Base-by-base conservation (phyloP, 306 rosid genomes). In the Trichosanthes cucumerina region DNA sequence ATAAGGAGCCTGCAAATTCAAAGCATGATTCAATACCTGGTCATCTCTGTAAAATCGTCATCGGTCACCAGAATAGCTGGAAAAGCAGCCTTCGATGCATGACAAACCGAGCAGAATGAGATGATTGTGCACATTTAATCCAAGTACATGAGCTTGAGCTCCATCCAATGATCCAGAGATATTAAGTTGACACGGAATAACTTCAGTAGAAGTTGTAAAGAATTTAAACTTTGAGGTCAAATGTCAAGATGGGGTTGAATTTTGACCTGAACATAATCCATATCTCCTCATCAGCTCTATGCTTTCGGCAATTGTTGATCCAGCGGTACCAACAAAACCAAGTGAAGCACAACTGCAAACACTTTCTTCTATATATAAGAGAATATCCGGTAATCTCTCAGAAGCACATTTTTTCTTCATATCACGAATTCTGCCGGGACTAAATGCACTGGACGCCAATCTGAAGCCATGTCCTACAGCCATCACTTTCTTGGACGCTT, bases 301-400 rank as follows among this genome's bases (percentile, higher is more conserved):
- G 68, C 93, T 88, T 62, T 89, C 92, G 1, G 97, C 90, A 81
- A 94, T 90, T 23, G 98, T 92, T 71, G 97, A 92, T 28, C 98
- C 96, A 24, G 86, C 83, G 59, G 97, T 94, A 76, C 97, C 98
- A 50, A 90, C 86, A 85, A 94, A 92, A 84, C 96, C 98, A 79
- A 90, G 95, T 9, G 96, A 82, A 47, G 95, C 93, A 78, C 95
- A 90, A 81, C 95, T 88, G 83, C 98, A 94, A 56, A 92, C 84
- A 33, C 88, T 36, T 88, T 94, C 92, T 83, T 92, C 97, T 43
- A 90, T 58, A 78, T 86, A 90, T 31, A 94, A 92, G 81, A 90
- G 98, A 39, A 87, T 80, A 76, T 89, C 91, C 2, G 93, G 90
- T 63, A 81, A 79, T 56, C 39, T 81, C 79, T 80, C 83, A 24